Conservation (phyloP, 345 rosid species). For the Pistacia atlantica region DNA sequence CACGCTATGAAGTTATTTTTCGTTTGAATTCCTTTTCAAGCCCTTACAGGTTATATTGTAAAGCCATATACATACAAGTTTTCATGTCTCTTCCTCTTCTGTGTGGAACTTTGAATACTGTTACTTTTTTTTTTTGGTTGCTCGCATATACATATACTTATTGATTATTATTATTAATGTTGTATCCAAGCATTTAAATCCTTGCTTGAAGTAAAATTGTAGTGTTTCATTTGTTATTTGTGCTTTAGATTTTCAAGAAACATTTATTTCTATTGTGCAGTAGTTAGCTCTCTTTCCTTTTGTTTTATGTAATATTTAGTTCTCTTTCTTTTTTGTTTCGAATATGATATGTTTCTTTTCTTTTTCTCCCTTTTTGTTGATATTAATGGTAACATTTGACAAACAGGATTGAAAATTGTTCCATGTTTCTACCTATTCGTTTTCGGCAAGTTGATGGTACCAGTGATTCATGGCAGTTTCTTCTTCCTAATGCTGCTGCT, state of each 20-base stretch:
- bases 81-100: not conserved
- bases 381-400: conserved; percentile 26
- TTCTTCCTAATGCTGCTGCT: conserved; percentile 87
- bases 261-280: not conserved
- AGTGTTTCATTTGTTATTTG: not conserved
- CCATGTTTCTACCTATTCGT: conserved; percentile 80
- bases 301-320: not conserved
- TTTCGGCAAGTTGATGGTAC: conserved; percentile 80
- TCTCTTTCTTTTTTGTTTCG: conserved; percentile 12
- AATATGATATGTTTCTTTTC: not conserved
- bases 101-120: not conserved
- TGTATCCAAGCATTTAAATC: too few species aligned
- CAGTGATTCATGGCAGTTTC: conserved; percentile 83
- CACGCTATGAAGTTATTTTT: conserved; percentile 89
- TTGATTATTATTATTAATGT: too few species aligned
- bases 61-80: conserved; percentile 5
- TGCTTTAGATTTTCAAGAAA: not conserved
- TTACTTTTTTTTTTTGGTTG: too few species aligned
- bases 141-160: too few species aligned
- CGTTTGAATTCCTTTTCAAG: conserved; percentile 79
- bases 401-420: conserved; percentile 90
- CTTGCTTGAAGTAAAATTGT: not conserved
- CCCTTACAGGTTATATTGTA: conserved; percentile 77
- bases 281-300: conserved; percentile 4
- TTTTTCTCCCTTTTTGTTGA: not conserved